Evolutionary conservation across 345 rosid species (phyloP), one percentile per base, ranked within the genome.

Genomic region (Mercurialis annua): DNA sequence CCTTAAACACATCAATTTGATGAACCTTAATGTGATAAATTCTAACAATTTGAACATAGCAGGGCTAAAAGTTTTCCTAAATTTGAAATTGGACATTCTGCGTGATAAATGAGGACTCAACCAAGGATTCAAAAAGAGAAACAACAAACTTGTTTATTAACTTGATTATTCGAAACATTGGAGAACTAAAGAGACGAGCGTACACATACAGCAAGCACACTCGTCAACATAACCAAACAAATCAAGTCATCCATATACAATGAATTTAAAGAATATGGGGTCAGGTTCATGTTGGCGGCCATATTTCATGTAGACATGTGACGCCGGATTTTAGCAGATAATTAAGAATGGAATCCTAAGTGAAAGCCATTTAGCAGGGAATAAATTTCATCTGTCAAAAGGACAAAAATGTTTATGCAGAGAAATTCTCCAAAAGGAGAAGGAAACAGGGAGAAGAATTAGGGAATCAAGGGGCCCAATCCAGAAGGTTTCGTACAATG

Each of bases 31-130:
- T n/a, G 44, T 15, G 47, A 62, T 40, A 1, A 16, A 16, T n/a
- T 63, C 40, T 36, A 51, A 23, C 16, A 34, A 65, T 65, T 33
- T 65, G 21, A 65, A 34, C 30, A 40, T 21, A 18, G 33, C 15
- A n/a, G 43, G 15, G 17, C 15, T 2, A 21, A 36, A 9, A 20
- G 21, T 26, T 50, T 64, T 24, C 56, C 23, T 11, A 18, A 49
- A 18, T 10, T 47, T 6, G 16, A 49, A 50, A 50, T 50, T 50
- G 26, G 54, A 8, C 2, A 14, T 9, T n/a, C 54, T 8, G 23
- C 10, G 26, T 7, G 26, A 54, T 24, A 23, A 7, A 54, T 54
- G 11, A 26, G 12, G 59, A 27, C 17, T 54, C 59, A 21, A 51
- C 47, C 47, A 20, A 38, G 20, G 15, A 53, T 11, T 53, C 33